Percentiles rank a stretch among this genome's conserved stretches.
Evolutionary conservation across 1,284 basidiomycete genomes (phyloP).

Genomic region (Rhodotorula glutinis): DNA sequence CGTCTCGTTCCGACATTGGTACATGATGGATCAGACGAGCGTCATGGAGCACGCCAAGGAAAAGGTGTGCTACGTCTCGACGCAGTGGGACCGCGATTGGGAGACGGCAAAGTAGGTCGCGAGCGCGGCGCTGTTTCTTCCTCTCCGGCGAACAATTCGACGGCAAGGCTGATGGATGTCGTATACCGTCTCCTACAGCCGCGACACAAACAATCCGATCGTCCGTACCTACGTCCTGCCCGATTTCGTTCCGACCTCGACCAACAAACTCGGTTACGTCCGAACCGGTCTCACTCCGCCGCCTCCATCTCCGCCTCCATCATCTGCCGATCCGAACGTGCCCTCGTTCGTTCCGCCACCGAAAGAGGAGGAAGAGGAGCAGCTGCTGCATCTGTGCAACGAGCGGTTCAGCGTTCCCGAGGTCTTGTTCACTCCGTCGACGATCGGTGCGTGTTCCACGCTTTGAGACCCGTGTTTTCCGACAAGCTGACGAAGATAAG

Average conservation of each 20-base stretch:
- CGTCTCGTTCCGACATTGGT: conserved; percentile 91
- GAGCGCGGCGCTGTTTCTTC: too few relatives aligned
- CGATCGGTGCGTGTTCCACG: conserved; percentile 63
- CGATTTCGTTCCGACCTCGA: conserved; percentile 62
- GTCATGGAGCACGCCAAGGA: conserved; percentile 90
- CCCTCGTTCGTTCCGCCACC: background rate
- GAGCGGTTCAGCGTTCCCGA: conserved; percentile 88
- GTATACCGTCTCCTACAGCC: background rate
- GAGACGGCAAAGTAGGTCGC: conserved; percentile 69
- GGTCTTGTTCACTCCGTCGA: conserved; percentile 78
- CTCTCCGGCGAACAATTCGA: too few relatives aligned
- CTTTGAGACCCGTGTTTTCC: too few relatives aligned
- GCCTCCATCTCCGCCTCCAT: conserved; percentile 7
- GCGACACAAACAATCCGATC: conserved; percentile 58
- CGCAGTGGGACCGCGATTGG: conserved; percentile 67
- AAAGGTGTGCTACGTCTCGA: conserved; percentile 79
- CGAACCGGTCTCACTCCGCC: conserved; percentile 46
- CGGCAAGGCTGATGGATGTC: background rate
- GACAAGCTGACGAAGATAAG: background rate
- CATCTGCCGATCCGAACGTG: background rate
- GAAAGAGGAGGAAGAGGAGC: conserved; percentile 56
- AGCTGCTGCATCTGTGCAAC: conserved; percentile 79
- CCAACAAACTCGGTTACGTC: conserved; percentile 65
- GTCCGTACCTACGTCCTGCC: conserved; percentile 86
- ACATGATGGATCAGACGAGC: conserved; percentile 94